These are phyloP conservation scores for Flaveria sonorensis DNA, from an alignment of 129 eudicot species.

Conservation along the genomic window DNA sequence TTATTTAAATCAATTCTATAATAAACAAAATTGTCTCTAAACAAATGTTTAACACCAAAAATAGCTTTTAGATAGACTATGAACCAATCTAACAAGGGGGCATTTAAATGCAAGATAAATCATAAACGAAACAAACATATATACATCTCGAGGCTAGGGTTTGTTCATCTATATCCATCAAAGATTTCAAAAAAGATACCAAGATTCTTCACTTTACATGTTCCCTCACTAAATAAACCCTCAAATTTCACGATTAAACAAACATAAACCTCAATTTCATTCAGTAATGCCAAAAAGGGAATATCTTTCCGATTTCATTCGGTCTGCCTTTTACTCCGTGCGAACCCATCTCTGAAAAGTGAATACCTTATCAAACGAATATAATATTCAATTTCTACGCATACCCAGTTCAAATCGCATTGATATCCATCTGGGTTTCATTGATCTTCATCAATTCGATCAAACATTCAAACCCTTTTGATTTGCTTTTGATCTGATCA, in stretches of 20 bases:
- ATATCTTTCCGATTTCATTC: neutral
- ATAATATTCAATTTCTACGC: neutral
- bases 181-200: neutral
- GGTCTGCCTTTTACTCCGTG: neutral
- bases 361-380: neutral
- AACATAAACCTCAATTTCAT: neutral
- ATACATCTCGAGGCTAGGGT: conserved; percentile 5
- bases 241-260: neutral
- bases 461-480: neutral
- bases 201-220: neutral
- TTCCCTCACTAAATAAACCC: neutral
- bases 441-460: conserved; percentile 1
- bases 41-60: neutral
- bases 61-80: neutral
- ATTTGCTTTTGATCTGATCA: neutral
- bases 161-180: conserved; percentile 4
- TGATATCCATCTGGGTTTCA: conserved; percentile 1
- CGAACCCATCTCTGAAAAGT: neutral
- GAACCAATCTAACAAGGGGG: neutral
- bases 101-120: neutral
- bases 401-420: conserved; percentile 9
- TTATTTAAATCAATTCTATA: too few relatives aligned
- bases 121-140: neutral
- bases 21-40: too few relatives aligned
- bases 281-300: conserved; percentile 8